A percentile compares a stretch with the other conserved stretches of the same genome.
These are phyloP conservation scores for Xylariaceae sp. DNA, from an alignment of 2,329 filamentous ascomycete genomes.

Conservation along the genomic window DNA sequence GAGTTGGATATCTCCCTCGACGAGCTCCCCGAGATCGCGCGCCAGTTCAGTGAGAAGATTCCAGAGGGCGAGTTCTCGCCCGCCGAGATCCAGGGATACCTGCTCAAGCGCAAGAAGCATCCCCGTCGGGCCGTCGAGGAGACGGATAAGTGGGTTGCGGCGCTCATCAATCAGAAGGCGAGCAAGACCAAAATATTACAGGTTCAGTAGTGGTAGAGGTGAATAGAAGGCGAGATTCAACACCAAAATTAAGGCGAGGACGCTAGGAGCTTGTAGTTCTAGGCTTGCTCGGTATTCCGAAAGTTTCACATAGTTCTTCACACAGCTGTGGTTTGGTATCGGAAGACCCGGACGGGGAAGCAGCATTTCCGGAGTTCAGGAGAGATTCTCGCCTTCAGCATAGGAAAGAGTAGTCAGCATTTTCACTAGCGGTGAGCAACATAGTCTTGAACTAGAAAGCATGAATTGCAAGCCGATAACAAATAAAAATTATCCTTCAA, in stretches of 20 bases:
- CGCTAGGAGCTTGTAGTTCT: too few species aligned
- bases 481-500: too few species aligned
- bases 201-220: conserved; percentile 50
- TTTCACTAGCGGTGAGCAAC: too few species aligned
- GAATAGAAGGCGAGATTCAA: neutral
- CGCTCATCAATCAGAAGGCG: conserved; percentile 57
- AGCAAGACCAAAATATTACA: conserved; percentile 55
- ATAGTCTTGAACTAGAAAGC: too few species aligned
- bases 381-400: too few species aligned
- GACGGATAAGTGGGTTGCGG: conserved; percentile 60
- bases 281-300: too few species aligned
- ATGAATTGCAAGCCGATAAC: too few species aligned
- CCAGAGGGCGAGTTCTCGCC: conserved; percentile 49
- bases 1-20: conserved; percentile 45
- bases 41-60: conserved; percentile 58
- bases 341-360: neutral
- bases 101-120: conserved; percentile 67
- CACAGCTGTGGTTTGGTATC: too few species aligned
- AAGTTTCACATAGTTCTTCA: too few species aligned
- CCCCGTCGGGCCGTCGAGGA: conserved; percentile 62
- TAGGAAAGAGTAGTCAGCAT: too few species aligned
- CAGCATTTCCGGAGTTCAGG: neutral
- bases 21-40: conserved; percentile 54
- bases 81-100: conserved; percentile 70
- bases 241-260: neutral